phyloP scores from a whole-genome alignment of 177 flowering plant genomes.

The Vitis hybrid region DNA sequence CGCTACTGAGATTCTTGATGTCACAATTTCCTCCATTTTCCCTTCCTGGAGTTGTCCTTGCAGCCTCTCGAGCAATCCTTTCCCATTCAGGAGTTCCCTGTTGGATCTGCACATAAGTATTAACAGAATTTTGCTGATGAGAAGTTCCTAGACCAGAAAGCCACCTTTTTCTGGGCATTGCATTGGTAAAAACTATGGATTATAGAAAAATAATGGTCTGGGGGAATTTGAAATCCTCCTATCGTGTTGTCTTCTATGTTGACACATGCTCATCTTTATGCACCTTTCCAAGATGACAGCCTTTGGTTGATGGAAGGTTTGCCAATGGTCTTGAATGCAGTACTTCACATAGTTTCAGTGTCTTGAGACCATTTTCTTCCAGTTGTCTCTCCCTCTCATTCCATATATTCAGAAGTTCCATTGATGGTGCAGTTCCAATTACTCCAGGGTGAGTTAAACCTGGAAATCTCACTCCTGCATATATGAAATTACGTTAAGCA shows the following conservation, averaged over 20 bases:
- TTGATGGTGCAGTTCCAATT: slow-evolving; percentile 93
- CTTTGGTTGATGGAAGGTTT: slow-evolving; percentile 76
- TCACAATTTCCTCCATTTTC: slow-evolving; percentile 99
- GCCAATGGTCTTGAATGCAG: slow-evolving; percentile 85
- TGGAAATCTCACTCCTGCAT: slow-evolving; percentile 83
- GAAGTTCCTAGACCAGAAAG: too few relatives aligned
- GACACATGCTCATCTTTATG: neutral
- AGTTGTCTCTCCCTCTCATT: slow-evolving; percentile 73
- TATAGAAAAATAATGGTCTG: too few relatives aligned
- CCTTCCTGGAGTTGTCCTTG: slow-evolving; percentile 94
- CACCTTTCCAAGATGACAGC: slow-evolving; percentile 87
- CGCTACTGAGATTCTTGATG: slow-evolving; percentile 90
- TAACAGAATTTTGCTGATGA: too few relatives aligned
- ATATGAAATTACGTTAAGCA: neutral
- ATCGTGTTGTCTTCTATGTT: neutral
- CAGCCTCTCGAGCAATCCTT: slow-evolving; percentile 76
- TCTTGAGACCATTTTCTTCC: slow-evolving; percentile 63
- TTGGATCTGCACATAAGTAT: slow-evolving; percentile 46
- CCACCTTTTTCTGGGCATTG: too few relatives aligned
- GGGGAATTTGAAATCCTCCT: too few relatives aligned
- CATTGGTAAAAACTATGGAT: too few relatives aligned
- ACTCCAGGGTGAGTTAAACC: slow-evolving; percentile 95
- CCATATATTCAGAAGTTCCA: slow-evolving; percentile 82
- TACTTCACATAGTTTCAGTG: slow-evolving; percentile 78
- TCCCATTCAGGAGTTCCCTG: slow-evolving; percentile 77